phyloP scores from a whole-genome alignment of 2,329 filamentous ascomycete genomes.

The Sporothrix globosa region DNA sequence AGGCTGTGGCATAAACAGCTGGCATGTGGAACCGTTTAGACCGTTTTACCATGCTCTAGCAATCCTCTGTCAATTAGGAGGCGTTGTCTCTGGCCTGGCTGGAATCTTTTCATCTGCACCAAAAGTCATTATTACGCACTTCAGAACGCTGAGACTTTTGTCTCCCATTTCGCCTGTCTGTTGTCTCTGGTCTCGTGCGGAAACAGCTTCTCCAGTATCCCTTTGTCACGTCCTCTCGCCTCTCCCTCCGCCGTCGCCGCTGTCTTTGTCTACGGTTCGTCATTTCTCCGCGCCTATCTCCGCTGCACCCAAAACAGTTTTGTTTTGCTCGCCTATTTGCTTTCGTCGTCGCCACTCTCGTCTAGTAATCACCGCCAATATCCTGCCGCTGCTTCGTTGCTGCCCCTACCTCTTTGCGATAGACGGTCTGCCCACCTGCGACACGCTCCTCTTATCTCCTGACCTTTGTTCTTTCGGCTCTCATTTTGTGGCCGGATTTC shows the following conservation, averaged over 20 bases:
- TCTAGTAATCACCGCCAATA: slow-evolving; percentile 16
- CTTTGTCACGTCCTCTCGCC: slow-evolving; percentile 21
- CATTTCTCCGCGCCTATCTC: slow-evolving; percentile 11
- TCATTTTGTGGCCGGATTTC: not conserved
- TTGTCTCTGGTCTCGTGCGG: not conserved
- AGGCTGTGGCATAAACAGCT: not conserved
- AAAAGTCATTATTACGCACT: too few relatives aligned
- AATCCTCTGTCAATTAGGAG: not conserved
- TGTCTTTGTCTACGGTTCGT: slow-evolving; percentile 13
- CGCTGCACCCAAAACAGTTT: not conserved
- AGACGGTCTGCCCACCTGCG: slow-evolving; percentile 8
- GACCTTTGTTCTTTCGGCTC: slow-evolving; percentile 7
- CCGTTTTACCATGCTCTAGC: not conserved
- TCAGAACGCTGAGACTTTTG: too few relatives aligned
- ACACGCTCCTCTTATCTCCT: not conserved
- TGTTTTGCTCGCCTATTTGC: not conserved
- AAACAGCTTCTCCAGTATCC: not conserved
- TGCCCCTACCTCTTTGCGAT: not conserved
- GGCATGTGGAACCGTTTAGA: not conserved
- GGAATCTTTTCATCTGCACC: too few relatives aligned
- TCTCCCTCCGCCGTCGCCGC: not conserved
- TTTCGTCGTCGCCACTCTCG: slow-evolving; percentile 9
- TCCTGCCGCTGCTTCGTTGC: slow-evolving; percentile 1
- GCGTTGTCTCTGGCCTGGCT: not conserved
- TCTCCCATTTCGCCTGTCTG: not conserved